phyloP scores from a whole-genome alignment of 176 grass and related monocot species.

The Poa annua region DNA sequence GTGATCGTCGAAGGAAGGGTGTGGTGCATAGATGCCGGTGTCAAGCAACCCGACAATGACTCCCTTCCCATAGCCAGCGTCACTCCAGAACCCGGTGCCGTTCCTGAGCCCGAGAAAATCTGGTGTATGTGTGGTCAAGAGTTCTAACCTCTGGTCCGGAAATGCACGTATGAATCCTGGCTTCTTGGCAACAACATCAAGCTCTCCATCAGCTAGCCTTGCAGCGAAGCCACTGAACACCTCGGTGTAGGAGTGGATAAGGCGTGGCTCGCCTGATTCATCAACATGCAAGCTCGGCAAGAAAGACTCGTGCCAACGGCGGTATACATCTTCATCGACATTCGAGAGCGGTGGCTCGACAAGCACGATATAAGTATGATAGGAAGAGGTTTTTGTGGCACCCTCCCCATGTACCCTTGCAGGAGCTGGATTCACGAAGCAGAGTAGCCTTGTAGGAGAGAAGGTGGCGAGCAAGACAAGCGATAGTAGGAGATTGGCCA shows the following conservation, averaged over 20 bases:
- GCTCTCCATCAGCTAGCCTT: slow-evolving; percentile 33
- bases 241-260: slow-evolving; percentile 50
- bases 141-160: not conserved
- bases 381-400: not conserved
- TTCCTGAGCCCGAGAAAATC: not conserved
- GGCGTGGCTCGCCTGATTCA: slow-evolving; percentile 21
- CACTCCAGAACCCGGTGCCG: slow-evolving; percentile 11
- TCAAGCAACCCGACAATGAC: slow-evolving; percentile 58
- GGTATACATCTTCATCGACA: not conserved
- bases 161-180: not conserved
- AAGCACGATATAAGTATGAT: slow-evolving; percentile 29
- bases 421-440: not conserved
- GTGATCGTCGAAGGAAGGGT: slow-evolving; percentile 21
- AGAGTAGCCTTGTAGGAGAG: not conserved
- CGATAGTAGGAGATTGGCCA: not conserved
- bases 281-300: not conserved
- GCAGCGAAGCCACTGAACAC: slow-evolving; percentile 50
- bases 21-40: slow-evolving; percentile 36
- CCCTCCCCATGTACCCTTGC: not conserved
- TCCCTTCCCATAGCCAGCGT: slow-evolving; percentile 36
- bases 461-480: not conserved
- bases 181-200: slow-evolving; percentile 36
- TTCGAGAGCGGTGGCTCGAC: slow-evolving; percentile 14
- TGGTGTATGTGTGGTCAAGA: slow-evolving; percentile 51
- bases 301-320: slow-evolving; percentile 49